A percentile compares a stretch with the other conserved stretches of the same genome.
These are phyloP conservation scores for Elongisporangium senticosum DNA, from an alignment of 352 stramenopile genomes.

Conservation along the genomic window DNA sequence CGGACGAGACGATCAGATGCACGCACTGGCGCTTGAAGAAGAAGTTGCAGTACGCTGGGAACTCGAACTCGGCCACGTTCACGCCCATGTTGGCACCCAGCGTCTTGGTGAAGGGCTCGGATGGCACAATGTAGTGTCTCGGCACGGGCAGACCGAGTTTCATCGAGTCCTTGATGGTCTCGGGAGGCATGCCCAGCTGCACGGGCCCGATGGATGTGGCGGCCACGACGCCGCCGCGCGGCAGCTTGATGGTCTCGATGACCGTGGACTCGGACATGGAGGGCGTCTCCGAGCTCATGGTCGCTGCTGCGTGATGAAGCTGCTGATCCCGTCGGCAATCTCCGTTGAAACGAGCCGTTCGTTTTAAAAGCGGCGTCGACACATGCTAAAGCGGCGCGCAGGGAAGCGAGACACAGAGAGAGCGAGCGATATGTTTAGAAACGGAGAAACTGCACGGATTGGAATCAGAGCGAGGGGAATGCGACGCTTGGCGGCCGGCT, in stretches of 20 bases:
- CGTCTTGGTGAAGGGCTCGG: slow-evolving; percentile 92
- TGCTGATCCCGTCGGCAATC: too few relatives aligned
- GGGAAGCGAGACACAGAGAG: too few relatives aligned
- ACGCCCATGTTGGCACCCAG: slow-evolving; percentile 93
- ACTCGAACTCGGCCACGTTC: slow-evolving; percentile 97
- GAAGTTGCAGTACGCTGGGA: slow-evolving; percentile 97
- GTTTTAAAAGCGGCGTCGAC: too few relatives aligned
- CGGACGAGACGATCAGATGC: slow-evolving; percentile 79
- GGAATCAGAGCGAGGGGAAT: too few relatives aligned
- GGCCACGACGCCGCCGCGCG: slow-evolving; percentile 64
- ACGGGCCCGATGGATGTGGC: slow-evolving; percentile 77
- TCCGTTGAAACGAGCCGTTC: too few relatives aligned
- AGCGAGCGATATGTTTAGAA: too few relatives aligned
- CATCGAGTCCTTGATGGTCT: slow-evolving; percentile 98
- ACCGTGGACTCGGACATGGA: slow-evolving; percentile 13
- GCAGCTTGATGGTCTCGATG: slow-evolving; percentile 67
- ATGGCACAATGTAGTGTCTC: slow-evolving; percentile 93
- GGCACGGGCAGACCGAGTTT: slow-evolving; percentile 89
- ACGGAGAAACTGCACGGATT: too few relatives aligned
- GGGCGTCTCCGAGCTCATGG: too few relatives aligned
- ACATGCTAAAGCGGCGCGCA: too few relatives aligned
- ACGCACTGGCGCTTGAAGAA: slow-evolving; percentile 90
- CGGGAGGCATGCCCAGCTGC: slow-evolving; percentile 92
- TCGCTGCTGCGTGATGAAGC: too few relatives aligned
- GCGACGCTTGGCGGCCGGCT: too few relatives aligned